Conservation (phyloP, 805 yeast species). For the Lipomyces starkeyi region DNA sequence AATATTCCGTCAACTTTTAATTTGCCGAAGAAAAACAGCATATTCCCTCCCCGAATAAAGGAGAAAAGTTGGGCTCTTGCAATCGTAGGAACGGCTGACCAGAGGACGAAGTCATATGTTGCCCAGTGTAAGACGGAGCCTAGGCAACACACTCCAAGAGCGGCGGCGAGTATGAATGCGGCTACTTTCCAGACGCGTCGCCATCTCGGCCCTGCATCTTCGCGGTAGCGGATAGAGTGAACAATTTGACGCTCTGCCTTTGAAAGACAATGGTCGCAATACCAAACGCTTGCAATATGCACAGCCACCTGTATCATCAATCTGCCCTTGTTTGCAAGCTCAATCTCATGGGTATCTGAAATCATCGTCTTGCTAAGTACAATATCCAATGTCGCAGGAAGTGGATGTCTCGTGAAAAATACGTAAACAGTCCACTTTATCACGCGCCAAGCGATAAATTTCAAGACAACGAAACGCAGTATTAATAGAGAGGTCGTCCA, state of each 20-base stretch:
- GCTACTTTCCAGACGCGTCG: not conserved
- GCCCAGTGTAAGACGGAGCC: not conserved
- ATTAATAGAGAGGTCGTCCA: not conserved
- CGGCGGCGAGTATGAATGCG: not conserved
- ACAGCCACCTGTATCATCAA: not conserved
- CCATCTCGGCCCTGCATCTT: not conserved
- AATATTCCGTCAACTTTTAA: not conserved
- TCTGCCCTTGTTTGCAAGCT: not conserved
- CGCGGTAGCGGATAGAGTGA: not conserved
- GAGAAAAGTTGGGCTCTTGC: not conserved
- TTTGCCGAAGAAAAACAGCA: not conserved
- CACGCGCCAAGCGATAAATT: not conserved
- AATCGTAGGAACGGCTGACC: not conserved
- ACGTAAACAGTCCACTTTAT: not conserved
- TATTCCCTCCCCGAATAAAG: not conserved
- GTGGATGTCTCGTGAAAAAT: not conserved
- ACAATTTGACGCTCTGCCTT: not conserved
- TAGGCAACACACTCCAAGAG: not conserved
- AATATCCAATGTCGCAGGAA: not conserved
- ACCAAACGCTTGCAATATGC: constrained; percentile 2
- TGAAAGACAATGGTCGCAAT: constrained; percentile 4
- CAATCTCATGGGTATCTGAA: not conserved
- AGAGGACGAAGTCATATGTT: not conserved
- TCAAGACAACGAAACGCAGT: not conserved
- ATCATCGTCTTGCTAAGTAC: not conserved